Evolutionary conservation across 169 alveolate genomes (phyloP).

Genomic region (Eimeria sp.): DNA sequence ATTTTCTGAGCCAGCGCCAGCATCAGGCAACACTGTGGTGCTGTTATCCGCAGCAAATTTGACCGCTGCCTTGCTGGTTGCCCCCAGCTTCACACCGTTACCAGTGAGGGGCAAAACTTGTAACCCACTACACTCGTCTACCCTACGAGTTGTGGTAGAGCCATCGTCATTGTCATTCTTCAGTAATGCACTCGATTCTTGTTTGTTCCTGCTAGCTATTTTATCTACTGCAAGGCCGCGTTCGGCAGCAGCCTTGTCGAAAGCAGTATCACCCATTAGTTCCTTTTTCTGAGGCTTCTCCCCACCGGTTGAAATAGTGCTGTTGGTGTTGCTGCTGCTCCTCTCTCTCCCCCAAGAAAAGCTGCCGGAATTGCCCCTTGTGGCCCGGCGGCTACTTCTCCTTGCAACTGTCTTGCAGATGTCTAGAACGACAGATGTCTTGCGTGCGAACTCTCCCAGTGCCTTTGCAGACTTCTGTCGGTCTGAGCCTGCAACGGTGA

Average conservation of each 20-base stretch:
- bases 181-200: background rate
- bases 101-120: background rate
- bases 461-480: conserved; percentile 63
- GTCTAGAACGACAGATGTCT: conserved; percentile 44
- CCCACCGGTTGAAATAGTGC: background rate
- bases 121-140: background rate
- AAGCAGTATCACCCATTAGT: conserved; percentile 11
- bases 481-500: conserved; percentile 55
- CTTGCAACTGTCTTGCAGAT: conserved; percentile 68
- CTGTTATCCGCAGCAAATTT: conserved; percentile 37
- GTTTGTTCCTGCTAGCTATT: background rate
- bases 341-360: background rate
- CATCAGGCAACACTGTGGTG: background rate
- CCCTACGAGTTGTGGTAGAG: background rate
- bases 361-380: conserved; percentile 39
- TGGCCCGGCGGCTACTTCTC: conserved; percentile 35
- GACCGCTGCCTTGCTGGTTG: conserved; percentile 56
- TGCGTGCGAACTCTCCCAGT: conserved; percentile 58
- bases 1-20: conserved; percentile 6
- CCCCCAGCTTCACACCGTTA: conserved; percentile 14
- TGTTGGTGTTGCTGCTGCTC: conserved; percentile 56
- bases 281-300: conserved; percentile 22
- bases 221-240: conserved; percentile 17
- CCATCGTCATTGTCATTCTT: background rate
- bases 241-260: conserved; percentile 51